Percentiles rank a stretch among this genome's conserved stretches.
Evolutionary conservation across 177 flowering plant genomes (phyloP).

Genomic region (Telopea speciosissima): DNA sequence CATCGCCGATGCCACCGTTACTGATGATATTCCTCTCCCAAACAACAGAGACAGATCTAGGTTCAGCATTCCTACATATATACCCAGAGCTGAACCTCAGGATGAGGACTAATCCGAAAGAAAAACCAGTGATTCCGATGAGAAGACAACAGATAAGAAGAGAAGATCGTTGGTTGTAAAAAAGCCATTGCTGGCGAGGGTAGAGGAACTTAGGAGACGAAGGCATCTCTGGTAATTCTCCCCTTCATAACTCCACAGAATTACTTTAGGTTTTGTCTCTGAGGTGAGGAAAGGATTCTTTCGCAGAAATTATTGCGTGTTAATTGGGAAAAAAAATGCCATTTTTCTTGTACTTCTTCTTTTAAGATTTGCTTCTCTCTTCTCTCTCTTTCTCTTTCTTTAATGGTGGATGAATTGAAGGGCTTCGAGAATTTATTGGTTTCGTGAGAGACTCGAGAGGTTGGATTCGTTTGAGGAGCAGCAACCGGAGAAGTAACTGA

Average conservation of each 20-base stretch:
- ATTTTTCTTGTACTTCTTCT: too few relatives aligned
- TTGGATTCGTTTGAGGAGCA: too few relatives aligned
- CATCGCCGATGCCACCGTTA: not conserved
- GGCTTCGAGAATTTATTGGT: too few relatives aligned
- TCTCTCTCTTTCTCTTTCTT: too few relatives aligned
- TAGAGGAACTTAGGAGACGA: conserved; percentile 50
- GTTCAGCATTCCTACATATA: conserved; percentile 25
- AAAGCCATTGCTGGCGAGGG: conserved; percentile 32
- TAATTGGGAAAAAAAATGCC: too few relatives aligned
- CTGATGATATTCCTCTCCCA: conserved; percentile 37
- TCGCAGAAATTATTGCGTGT: not conserved
- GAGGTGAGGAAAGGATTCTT: too few relatives aligned
- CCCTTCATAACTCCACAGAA: conserved; percentile 9
- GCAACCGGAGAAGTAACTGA: too few relatives aligned
- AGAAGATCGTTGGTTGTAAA: conserved; percentile 26
- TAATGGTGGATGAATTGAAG: too few relatives aligned
- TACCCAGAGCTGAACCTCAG: conserved; percentile 18
- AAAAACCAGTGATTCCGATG: conserved; percentile 44
- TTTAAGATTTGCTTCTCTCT: too few relatives aligned
- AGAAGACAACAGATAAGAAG: conserved; percentile 36
- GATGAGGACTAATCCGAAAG: conserved; percentile 38
- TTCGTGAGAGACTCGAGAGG: too few relatives aligned
- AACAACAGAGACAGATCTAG: conserved; percentile 55
- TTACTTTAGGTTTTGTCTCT: too few relatives aligned
- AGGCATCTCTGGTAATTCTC: conserved; percentile 35